Evolutionary conservation across 2,329 filamentous ascomycete species (phyloP).

Genomic region (Cercospora sp.): DNA sequence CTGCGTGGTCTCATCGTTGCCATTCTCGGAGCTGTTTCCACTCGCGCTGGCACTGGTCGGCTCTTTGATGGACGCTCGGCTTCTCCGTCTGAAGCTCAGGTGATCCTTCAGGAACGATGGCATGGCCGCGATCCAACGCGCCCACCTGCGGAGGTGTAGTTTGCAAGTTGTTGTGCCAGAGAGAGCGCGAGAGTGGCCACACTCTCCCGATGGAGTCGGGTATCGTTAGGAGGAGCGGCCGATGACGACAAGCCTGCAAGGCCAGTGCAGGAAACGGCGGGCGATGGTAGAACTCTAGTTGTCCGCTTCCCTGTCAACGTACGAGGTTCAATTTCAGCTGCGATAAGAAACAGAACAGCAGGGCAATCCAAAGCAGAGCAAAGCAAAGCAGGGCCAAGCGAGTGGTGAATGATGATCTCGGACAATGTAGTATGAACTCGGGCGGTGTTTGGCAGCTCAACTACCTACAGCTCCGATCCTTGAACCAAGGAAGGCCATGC

Average conservation of each 20-base stretch:
- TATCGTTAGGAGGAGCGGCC: neutral
- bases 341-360: neutral
- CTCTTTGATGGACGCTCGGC: slow-evolving; percentile 23
- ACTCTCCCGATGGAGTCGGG: neutral
- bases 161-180: neutral
- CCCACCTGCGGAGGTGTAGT: neutral
- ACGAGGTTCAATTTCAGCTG: neutral
- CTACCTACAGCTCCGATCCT: neutral
- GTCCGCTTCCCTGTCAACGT: neutral
- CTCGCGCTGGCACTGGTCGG: slow-evolving; percentile 12
- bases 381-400: neutral
- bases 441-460: neutral
- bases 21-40: slow-evolving; percentile 47
- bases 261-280: neutral
- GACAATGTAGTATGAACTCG: neutral
- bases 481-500: slow-evolving; percentile 4
- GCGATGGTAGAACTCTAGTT: neutral
- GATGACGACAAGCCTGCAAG: neutral
- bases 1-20: slow-evolving; percentile 14
- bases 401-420: neutral
- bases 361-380: neutral
- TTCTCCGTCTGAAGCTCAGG: slow-evolving; percentile 25
- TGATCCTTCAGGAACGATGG: slow-evolving; percentile 29
- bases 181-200: neutral
- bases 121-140: slow-evolving; percentile 19